Evolutionary conservation across 805 yeast genomes (phyloP), one percentile per base, ranked within the genome.

Genomic region (Candida cerambycidarum): DNA sequence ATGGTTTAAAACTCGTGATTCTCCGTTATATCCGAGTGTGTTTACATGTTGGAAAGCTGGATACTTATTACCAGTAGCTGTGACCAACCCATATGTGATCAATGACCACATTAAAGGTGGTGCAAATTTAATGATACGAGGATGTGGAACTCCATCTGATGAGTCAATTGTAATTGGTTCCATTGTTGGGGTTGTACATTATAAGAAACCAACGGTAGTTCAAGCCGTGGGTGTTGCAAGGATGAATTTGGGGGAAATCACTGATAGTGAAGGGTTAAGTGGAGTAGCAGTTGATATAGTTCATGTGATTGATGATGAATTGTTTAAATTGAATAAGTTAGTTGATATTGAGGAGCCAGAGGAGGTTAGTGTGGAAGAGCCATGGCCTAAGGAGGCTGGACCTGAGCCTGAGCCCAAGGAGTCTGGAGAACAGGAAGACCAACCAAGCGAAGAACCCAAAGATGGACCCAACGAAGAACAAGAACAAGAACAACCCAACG

Each of bases 101-200:
- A 21, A 34, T 14, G 82, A 76, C 38, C 78, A 79, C 10, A 63
- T 89, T n/a, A 65, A 72, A 24, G 79, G 78, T 44, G 97, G 97
- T 10, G 97, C 98, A 0, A 77, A 85, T 53, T 62, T 86, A 48
- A 85, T 85, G 89, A 67, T 84, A 25, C 85, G 89, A 2, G 95
- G 95, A 0, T 74, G 80, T 4, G 56, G 75, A 4, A 78, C 80
- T 0, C 83, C 83, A 1, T 82, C 85, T 52, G 86, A 83, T 37
- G 33, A 50, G 0, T 51, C 73, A 4, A 68, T 76, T 4, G 53
- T 48, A 2, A 63, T 62, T 35, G 95, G 89, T 0, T 55, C 72
- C 0, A 56, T 87, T 3, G 96, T 89, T 14, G 96, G 85, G 1
- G 72, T 92, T 18, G 88, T 83, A 0, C 78, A 79, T 47, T 67